phyloP scores from a whole-genome alignment of 139 green algal species.

The Closterium sp. region DNA sequence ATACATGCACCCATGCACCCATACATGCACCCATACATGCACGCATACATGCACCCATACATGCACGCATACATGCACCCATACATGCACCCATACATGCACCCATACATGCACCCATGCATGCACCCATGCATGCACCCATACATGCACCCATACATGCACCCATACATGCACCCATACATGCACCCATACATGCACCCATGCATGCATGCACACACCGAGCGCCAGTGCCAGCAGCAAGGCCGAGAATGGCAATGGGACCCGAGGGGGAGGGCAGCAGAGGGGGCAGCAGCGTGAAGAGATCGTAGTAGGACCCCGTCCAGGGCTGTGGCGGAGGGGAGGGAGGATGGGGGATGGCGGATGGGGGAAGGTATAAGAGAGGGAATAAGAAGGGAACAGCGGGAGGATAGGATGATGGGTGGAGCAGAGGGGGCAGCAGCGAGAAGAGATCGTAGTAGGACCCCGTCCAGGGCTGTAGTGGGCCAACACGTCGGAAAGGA shows the following conservation, averaged over 20 bases:
- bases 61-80: neutral
- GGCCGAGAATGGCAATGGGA: slow-evolving; percentile 30
- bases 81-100: neutral
- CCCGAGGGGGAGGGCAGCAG: slow-evolving; percentile 12
- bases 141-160: neutral
- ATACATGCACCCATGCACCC: neutral
- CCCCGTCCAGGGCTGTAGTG: slow-evolving; percentile 17
- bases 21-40: neutral
- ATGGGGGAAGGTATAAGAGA: too few relatives aligned
- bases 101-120: neutral
- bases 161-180: neutral
- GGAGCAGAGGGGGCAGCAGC: slow-evolving; percentile 19
- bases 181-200: neutral
- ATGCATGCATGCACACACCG: neutral
- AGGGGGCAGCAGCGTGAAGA: slow-evolving; percentile 15
- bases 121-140: neutral
- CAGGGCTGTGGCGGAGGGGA: neutral
- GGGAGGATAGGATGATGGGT: too few relatives aligned
- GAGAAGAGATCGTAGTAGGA: slow-evolving; percentile 28
- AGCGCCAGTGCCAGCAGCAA: slow-evolving; percentile 28
- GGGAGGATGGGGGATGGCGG: too few relatives aligned
- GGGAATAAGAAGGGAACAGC: too few relatives aligned
- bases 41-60: neutral
- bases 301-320: slow-evolving; percentile 36
- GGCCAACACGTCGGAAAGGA: neutral